Evolutionary conservation across 164 flowering plant genomes (phyloP).

Genomic region (Stephania cephalantha): DNA sequence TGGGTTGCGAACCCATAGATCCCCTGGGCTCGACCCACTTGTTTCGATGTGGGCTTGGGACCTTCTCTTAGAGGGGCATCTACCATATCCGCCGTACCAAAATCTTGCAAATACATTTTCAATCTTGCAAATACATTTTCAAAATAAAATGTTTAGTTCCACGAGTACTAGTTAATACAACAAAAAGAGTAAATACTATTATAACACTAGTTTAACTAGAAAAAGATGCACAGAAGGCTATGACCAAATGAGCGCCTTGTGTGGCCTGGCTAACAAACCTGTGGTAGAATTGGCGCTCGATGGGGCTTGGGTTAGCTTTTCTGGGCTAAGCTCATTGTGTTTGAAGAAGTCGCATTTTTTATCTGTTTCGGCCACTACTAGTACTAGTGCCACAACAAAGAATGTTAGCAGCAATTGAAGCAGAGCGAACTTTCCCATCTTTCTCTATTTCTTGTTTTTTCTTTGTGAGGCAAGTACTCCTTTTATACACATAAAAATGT

Average conservation of each 20-base stretch:
- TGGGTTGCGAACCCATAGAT: slow-evolving; percentile 32
- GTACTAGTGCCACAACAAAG: background rate
- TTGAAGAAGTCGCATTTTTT: background rate
- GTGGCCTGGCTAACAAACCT: too few relatives aligned
- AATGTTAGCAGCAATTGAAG: background rate
- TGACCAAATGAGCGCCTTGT: too few relatives aligned
- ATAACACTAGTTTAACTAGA: too few relatives aligned
- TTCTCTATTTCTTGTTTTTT: background rate
- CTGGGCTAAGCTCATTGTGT: slow-evolving; percentile 3
- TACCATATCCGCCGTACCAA: slow-evolving; percentile 29
- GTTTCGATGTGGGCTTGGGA: slow-evolving; percentile 34
- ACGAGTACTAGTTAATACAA: slow-evolving; percentile 11
- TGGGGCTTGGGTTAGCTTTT: slow-evolving; percentile 18
- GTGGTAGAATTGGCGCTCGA: slow-evolving; percentile 13
- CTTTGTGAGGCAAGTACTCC: too few relatives aligned
- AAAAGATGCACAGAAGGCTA: too few relatives aligned
- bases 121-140: too few relatives aligned
- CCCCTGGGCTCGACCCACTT: slow-evolving; percentile 52
- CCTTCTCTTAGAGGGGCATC: slow-evolving; percentile 47
- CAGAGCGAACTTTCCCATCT: background rate
- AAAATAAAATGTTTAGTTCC: too few relatives aligned
- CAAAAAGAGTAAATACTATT: slow-evolving; percentile 4
- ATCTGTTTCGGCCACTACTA: background rate
- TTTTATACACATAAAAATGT: too few relatives aligned
- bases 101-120: too few relatives aligned